These are phyloP conservation scores for Globisporangium rhizosaccharum DNA, from an alignment of 352 stramenopile species.

Conservation along the genomic window DNA sequence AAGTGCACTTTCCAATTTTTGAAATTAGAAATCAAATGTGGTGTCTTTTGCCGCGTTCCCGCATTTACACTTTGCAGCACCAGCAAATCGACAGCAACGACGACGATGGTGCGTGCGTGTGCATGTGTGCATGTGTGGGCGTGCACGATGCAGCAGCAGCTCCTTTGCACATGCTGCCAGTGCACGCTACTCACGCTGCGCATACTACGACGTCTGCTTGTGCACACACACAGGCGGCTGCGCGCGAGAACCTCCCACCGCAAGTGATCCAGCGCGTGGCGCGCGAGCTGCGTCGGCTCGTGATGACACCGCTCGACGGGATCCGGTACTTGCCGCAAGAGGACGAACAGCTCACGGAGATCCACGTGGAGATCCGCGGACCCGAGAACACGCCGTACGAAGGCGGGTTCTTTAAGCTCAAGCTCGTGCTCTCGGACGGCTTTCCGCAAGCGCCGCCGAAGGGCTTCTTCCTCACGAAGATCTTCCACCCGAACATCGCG, in stretches of 20 bases:
- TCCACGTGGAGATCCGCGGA: constrained; percentile 95
- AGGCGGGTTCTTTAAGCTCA: constrained; percentile 93
- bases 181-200: too few relatives aligned
- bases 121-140: neutral
- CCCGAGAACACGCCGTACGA: constrained; percentile 97
- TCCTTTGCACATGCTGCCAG: neutral
- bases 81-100: neutral
- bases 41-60: too few relatives aligned
- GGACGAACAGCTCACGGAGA: constrained; percentile 87
- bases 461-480: constrained; percentile 98
- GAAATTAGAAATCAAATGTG: too few relatives aligned
- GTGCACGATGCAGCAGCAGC: neutral
- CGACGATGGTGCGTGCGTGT: neutral
- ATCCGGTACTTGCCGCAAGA: constrained; percentile 92
- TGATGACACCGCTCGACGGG: constrained; percentile 86
- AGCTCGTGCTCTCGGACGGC: constrained; percentile 89
- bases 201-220: neutral
- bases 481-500: constrained; percentile 99
- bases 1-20: too few relatives aligned
- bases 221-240: constrained; percentile 13
- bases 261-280: constrained; percentile 91
- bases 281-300: constrained; percentile 90
- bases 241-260: constrained; percentile 67
- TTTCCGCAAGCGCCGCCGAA: constrained; percentile 84
- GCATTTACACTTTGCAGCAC: neutral